A percentile compares a stretch with the other conserved stretches of the same genome.
Evolutionary conservation across 2,329 filamentous ascomycete species (phyloP).

Genomic region (Beauveria medogensis): DNA sequence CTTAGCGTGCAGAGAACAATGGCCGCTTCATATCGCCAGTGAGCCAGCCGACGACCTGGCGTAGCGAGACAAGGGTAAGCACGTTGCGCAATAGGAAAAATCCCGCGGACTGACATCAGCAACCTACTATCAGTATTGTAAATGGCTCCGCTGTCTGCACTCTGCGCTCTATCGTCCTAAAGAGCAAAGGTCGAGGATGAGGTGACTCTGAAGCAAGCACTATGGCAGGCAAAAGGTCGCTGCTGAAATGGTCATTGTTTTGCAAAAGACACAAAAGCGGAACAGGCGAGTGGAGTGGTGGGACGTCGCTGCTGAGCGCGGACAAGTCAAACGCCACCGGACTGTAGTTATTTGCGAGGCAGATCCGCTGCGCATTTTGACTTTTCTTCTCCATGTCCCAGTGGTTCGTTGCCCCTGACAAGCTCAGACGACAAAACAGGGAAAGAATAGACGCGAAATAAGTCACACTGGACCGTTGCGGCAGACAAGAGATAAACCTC

Average conservation of each 20-base stretch:
- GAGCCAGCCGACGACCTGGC: neutral
- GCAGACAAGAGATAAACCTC: no score
- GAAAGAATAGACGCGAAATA: neutral
- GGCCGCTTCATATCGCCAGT: neutral
- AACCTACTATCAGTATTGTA: neutral
- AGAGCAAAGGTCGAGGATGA: neutral
- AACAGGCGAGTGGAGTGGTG: neutral
- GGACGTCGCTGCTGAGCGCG: constrained; percentile 1
- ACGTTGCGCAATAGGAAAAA: neutral
- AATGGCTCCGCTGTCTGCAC: neutral
- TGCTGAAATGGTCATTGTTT: neutral
- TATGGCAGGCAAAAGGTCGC: neutral
- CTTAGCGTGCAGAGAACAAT: neutral
- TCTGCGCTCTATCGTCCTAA: neutral
- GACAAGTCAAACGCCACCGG: constrained; percentile 2
- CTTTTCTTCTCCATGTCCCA: neutral
- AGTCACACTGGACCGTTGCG: neutral
- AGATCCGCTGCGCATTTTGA: neutral
- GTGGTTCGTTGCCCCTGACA: neutral
- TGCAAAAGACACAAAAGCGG: neutral
- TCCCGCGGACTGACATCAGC: neutral
- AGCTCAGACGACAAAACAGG: neutral
- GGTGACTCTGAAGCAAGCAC: neutral
- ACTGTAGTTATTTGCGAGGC: neutral
- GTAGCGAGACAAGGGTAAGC: neutral